These are phyloP conservation scores for Drechslerella coelobrocha DNA, from an alignment of 2,329 filamentous ascomycete genomes.

Conservation along the genomic window DNA sequence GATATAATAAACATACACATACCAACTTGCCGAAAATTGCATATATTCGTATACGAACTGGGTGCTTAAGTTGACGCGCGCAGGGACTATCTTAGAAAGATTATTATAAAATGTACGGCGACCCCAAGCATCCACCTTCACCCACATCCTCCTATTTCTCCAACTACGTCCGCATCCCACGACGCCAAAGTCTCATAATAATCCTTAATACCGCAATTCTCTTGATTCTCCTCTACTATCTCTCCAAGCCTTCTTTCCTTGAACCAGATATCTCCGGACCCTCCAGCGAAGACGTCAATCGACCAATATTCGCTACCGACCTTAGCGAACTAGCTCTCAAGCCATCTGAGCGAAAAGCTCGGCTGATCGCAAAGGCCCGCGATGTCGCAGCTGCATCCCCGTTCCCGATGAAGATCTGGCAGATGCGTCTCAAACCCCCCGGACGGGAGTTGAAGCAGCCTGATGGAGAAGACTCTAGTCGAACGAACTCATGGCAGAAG, in stretches of 20 bases:
- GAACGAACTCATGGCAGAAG: slow-evolving; percentile 17
- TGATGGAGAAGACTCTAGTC: slow-evolving; percentile 9
- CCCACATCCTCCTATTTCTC: not conserved
- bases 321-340: not conserved
- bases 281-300: not conserved
- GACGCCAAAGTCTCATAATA: slow-evolving; percentile 20
- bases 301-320: not conserved
- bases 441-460: slow-evolving; percentile 30
- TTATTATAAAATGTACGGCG: no score
- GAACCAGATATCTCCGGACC: slow-evolving; percentile 7
- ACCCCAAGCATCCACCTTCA: not conserved
- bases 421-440: no score
- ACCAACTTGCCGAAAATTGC: no score
- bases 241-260: no score
- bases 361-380: slow-evolving; percentile 5
- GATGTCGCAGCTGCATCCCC: slow-evolving; percentile 10
- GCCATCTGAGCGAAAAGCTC: not conserved
- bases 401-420: slow-evolving; percentile 39
- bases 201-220: slow-evolving; percentile 17
- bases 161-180: slow-evolving; percentile 13
- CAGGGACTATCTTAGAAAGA: no score
- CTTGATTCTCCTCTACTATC: slow-evolving; percentile 16
- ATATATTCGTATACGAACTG: no score
- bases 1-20: no score
- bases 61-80: no score